A percentile compares a stretch with the other conserved stretches of the same genome.
Evolutionary conservation across 2,329 filamentous ascomycete genomes (phyloP).

Genomic region (Pyrenophora graminea): DNA sequence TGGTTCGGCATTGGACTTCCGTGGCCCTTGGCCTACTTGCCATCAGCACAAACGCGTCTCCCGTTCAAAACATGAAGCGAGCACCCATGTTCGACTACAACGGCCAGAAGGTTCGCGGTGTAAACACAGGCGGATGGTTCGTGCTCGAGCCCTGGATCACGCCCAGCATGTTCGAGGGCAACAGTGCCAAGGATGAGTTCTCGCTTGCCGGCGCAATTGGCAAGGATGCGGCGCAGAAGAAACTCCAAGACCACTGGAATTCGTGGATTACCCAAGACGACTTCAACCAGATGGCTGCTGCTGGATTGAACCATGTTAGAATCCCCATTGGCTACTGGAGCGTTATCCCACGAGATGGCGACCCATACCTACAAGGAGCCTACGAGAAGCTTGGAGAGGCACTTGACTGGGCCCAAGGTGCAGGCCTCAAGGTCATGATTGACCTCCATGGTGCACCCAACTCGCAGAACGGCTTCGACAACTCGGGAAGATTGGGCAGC

Average conservation of each 20-base stretch:
- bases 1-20: slow-evolving; percentile 34
- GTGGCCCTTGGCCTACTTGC: slow-evolving; percentile 39
- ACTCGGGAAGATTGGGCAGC: slow-evolving; percentile 59
- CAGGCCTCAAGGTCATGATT: slow-evolving; percentile 67
- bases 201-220: slow-evolving; percentile 57
- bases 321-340: slow-evolving; percentile 72
- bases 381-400: slow-evolving; percentile 61
- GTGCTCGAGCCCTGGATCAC: slow-evolving; percentile 69
- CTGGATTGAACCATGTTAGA: slow-evolving; percentile 65
- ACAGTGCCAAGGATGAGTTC: slow-evolving; percentile 62
- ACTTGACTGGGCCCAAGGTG: slow-evolving; percentile 61
- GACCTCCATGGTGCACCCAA: slow-evolving; percentile 69
- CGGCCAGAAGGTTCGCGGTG: slow-evolving; percentile 62
- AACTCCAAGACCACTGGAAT: slow-evolving; percentile 62
- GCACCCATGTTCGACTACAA: slow-evolving; percentile 58
- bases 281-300: slow-evolving; percentile 59
- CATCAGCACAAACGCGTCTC: slow-evolving; percentile 36
- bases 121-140: slow-evolving; percentile 69
- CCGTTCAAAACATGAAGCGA: slow-evolving; percentile 33
- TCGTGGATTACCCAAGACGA: slow-evolving; percentile 61
- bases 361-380: slow-evolving; percentile 67
- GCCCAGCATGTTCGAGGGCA: slow-evolving; percentile 62
- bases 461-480: slow-evolving; percentile 71
- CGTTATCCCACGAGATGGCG: slow-evolving; percentile 55
- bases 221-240: slow-evolving; percentile 51